Evolutionary conservation across 345 rosid genomes (phyloP).

Genomic region (Gynandropsis gynandra): DNA sequence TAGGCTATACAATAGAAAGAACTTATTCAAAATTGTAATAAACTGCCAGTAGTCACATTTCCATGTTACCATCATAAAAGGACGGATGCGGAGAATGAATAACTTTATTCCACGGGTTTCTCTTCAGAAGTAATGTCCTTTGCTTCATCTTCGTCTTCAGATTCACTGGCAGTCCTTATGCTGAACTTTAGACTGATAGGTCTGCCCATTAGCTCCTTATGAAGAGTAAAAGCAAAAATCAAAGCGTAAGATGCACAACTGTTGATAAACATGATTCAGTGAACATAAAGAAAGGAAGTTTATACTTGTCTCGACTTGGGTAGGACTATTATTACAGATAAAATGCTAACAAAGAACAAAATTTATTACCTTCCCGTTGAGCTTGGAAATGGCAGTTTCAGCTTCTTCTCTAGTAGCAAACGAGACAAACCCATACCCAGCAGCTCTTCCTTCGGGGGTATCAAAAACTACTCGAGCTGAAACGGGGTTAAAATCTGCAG

Average conservation of each 20-base stretch:
- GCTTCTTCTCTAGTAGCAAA: slow-evolving; percentile 86
- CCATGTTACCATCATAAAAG: slow-evolving; percentile 5
- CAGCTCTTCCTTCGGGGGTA: slow-evolving; percentile 51
- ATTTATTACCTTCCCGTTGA: slow-evolving; percentile 67
- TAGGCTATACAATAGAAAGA: slow-evolving; percentile 1
- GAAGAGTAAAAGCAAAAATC: slow-evolving; percentile 13
- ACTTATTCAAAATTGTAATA: slow-evolving; percentile 24
- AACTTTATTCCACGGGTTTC: slow-evolving; percentile 20
- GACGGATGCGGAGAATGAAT: slow-evolving; percentile 5
- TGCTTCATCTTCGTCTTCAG: slow-evolving; percentile 33
- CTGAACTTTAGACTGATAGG: slow-evolving; percentile 65
- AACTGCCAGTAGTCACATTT: slow-evolving; percentile 18
- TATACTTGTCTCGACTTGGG: background rate
- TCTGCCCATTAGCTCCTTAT: slow-evolving; percentile 81
- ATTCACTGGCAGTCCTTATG: slow-evolving; percentile 35
- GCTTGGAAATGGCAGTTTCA: slow-evolving; percentile 57
- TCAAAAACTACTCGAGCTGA: slow-evolving; percentile 68
- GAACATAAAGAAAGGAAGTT: background rate
- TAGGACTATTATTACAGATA: no score
- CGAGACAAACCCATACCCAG: slow-evolving; percentile 87
- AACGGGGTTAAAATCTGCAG: slow-evolving; percentile 45
- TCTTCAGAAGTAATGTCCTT: slow-evolving; percentile 20
- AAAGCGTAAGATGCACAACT: slow-evolving; percentile 13
- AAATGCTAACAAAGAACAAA: background rate
- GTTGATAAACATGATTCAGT: background rate